Evolutionary conservation across 306 rosid species (phyloP).

Genomic region (Biancaea sappan): DNA sequence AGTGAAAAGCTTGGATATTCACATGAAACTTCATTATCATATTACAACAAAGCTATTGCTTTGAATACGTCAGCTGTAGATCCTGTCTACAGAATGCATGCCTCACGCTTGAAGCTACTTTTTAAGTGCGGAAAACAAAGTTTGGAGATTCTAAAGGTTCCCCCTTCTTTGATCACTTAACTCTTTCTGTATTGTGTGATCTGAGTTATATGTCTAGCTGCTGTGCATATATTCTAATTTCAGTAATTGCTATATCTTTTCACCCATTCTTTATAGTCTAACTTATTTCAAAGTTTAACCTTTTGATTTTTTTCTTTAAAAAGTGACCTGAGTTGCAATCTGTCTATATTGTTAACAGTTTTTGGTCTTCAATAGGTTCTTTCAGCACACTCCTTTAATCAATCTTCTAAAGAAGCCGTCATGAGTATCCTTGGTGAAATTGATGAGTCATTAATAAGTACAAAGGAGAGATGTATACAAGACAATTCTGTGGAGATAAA

Average conservation of each 20-base stretch:
- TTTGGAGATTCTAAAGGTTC: slow-evolving; percentile 75
- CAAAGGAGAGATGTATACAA: slow-evolving; percentile 43
- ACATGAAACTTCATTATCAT: slow-evolving; percentile 70
- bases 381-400: slow-evolving; percentile 69
- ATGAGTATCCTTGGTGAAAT: slow-evolving; percentile 51
- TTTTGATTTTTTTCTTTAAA: slow-evolving; percentile 1
- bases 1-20: slow-evolving; percentile 87
- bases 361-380: slow-evolving; percentile 64
- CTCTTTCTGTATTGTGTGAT: slow-evolving; percentile 12
- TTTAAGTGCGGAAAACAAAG: slow-evolving; percentile 64
- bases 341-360: slow-evolving; percentile 9
- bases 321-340: slow-evolving; percentile 6
- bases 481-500: slow-evolving; percentile 50
- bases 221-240: slow-evolving; percentile 30
- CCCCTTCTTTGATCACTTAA: slow-evolving; percentile 34
- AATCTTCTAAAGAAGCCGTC: slow-evolving; percentile 60
- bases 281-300: slow-evolving; percentile 13
- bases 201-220: slow-evolving; percentile 12
- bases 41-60: slow-evolving; percentile 77
- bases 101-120: slow-evolving; percentile 90
- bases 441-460: slow-evolving; percentile 38
- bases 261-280: not conserved
- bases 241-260: slow-evolving; percentile 23
- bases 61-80: slow-evolving; percentile 90
- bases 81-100: slow-evolving; percentile 98